Base-by-base conservation (phyloP, 805 yeast genomes). In the Teunomyces lycoperdinae region DNA sequence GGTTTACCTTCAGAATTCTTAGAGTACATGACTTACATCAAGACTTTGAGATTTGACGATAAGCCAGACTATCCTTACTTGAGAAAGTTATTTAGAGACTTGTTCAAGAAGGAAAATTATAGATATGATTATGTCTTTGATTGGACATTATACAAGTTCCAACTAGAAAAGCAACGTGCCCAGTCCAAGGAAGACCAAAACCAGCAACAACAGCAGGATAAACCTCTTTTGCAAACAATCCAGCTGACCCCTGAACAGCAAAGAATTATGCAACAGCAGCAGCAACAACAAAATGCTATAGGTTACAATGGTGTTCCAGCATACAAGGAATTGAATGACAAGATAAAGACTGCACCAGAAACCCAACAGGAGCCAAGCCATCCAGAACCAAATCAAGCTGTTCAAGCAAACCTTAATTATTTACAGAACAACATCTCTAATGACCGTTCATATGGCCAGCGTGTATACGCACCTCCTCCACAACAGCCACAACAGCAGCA, bases 91-190 rank as follows among this genome's bases (percentile, higher is more conserved):
- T 87, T 92, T 71, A 83, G 97, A 61, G 97, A 91, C 63, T 76
- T 94, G 58, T 89, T 89, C 64, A 76, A 88, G 54, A 82, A 92
- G 55, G 92, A 92, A 66, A 88, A 89, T 49, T 92, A 89, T 67
- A 83, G 85, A 58, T 92, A 91, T 67, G 98, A 92, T 70, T 92
- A 90, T 68, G 83, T 94, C 17, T 92, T 90, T 69, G 99, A 92
- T 70, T 92, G 99, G 99, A 92, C 97, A 27, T 81, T 90, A 52
- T 87, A 84, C 72, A 87, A 87, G 65, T 85, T 80, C 65, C 86
- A 79, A 56, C 73, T 79, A 58, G 80, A 80, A 54, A 79, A 79
- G 55, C 81, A 79, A 58, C 70, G 77, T 52, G 75, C 70, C 48
- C 78, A 72, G 50, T 63, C 68, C 51, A 54, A 59, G 20, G 60